phyloP scores from a whole-genome alignment of 106 monocot species.

The Amphibolis antarctica region DNA sequence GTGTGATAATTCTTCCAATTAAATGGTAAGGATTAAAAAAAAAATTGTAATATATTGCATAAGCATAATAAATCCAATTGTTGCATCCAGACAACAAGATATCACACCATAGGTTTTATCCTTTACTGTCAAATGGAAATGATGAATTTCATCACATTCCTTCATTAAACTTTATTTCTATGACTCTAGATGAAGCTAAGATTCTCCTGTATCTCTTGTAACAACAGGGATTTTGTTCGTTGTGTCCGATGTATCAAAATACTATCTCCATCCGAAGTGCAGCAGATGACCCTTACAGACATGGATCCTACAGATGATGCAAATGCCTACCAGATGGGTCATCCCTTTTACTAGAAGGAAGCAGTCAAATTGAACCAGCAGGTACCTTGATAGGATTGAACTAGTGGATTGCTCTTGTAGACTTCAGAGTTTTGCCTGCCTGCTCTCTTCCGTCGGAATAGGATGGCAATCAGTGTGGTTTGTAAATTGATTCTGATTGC shows the following conservation, averaged over 20 bases:
- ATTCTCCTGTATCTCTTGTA: neutral
- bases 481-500: no score
- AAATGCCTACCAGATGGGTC: neutral
- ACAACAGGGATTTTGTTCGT: conserved; percentile 63
- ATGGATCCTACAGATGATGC: conserved; percentile 28
- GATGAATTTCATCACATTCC: neutral
- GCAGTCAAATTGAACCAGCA: neutral
- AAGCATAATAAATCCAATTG: no score
- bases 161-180: neutral
- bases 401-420: neutral
- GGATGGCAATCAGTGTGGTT: no score
- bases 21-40: no score
- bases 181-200: neutral
- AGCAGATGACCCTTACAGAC: conserved; percentile 75
- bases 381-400: neutral
- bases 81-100: no score
- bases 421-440: no score
- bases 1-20: no score
- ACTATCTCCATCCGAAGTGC: conserved; percentile 72
- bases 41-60: no score
- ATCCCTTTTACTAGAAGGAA: neutral
- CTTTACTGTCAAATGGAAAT: no score
- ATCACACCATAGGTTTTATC: no score
- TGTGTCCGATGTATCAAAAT: conserved; percentile 88
- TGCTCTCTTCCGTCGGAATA: no score